Base-by-base conservation (phyloP, 495 filamentous ascomycete genomes). In the Thozetella sp. region DNA sequence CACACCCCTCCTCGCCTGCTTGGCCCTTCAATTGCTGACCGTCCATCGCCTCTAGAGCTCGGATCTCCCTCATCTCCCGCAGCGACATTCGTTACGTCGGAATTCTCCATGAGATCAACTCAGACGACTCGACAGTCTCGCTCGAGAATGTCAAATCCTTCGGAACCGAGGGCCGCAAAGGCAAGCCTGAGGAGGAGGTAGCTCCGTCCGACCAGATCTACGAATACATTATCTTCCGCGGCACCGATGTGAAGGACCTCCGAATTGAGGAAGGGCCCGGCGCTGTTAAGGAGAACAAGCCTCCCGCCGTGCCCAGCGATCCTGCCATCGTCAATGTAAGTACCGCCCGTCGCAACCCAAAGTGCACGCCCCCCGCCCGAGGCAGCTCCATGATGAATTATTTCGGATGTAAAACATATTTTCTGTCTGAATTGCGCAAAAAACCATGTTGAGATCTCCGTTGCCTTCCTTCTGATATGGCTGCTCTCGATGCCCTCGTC, bases 381-480 rank as follows among this genome's bases (percentile, higher is more conserved):
- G 20, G 22, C 51, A n/a, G 50, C 54, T 66, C 37, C 57, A 83
- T 95, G 93, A 97, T 90, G 90, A 91, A 92, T 72, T 68, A 92
- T 86, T 82, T 78, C 89, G 90, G 90, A 93, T 93, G 88, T 90
- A 84, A 91, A 90, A 81, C 67, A 74, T 79, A 73, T 75, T 83
- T 77, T 80, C 83, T 86, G 87, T 88, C 87, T 93, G 86, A 91
- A 80, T 70, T 74, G 92, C 92, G 90, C 91, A 96, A 95, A 88
- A 75, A 65, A 61, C 78, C 82, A 73, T 96, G 93, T 93, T 85
- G 93, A 96, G 76, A 89, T 91, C 90, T 96, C 92, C 93, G 93
- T 97, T 97, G 93, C 93, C 93, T 97, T 97, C 93, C 93, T 97
- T 96, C 93, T 97, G 93, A 93, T 80, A n/a, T n/a, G n/a, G n/a